A percentile compares a stretch with the other conserved stretches of the same genome.
Evolutionary conservation across 805 yeast genomes (phyloP).

Genomic region (Starmerella potacharoeniae): DNA sequence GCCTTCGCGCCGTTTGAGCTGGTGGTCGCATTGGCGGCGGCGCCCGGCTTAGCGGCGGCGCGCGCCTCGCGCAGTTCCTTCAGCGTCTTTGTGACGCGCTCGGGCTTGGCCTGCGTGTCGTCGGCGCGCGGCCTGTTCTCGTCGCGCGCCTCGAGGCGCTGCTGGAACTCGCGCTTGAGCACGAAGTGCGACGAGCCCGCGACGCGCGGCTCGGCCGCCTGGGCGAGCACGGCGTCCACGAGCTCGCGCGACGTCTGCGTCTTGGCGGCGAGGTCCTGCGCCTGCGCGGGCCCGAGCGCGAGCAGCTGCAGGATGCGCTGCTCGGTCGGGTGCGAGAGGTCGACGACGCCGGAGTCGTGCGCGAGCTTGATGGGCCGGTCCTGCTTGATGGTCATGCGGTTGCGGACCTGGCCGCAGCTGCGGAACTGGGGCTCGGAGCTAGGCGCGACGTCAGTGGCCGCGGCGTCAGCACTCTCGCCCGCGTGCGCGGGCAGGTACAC

Average conservation of each 20-base stretch:
- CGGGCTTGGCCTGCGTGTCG: not conserved
- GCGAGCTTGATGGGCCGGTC: constrained; percentile 6
- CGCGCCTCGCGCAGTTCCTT: constrained; percentile 1
- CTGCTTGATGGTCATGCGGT: constrained; percentile 14
- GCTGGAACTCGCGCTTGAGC: constrained; percentile 22
- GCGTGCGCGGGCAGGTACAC: constrained; percentile 11
- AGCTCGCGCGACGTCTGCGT: constrained; percentile 9
- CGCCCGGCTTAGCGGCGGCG: not conserved
- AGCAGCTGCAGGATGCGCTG: constrained; percentile 10
- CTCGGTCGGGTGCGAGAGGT: constrained; percentile 9
- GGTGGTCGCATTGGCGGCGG: not conserved
- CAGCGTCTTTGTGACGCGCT: not conserved
- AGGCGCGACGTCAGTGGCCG: not conserved
- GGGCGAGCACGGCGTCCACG: constrained; percentile 2
- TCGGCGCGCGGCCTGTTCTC: not conserved
- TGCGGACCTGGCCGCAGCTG: constrained; percentile 15
- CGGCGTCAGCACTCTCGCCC: not conserved
- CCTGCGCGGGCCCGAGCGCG: constrained; percentile 4
- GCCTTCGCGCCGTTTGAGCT: no score
- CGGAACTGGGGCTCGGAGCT: constrained; percentile 3
- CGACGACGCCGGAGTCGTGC: not conserved
- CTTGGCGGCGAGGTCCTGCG: constrained; percentile 2
- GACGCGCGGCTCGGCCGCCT: constrained; percentile 2
- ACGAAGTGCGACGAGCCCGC: constrained; percentile 13
- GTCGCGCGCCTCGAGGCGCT: not conserved